phyloP scores from a whole-genome alignment of 768 basidiomycete species.

The Strobilomyces confusus region DNA sequence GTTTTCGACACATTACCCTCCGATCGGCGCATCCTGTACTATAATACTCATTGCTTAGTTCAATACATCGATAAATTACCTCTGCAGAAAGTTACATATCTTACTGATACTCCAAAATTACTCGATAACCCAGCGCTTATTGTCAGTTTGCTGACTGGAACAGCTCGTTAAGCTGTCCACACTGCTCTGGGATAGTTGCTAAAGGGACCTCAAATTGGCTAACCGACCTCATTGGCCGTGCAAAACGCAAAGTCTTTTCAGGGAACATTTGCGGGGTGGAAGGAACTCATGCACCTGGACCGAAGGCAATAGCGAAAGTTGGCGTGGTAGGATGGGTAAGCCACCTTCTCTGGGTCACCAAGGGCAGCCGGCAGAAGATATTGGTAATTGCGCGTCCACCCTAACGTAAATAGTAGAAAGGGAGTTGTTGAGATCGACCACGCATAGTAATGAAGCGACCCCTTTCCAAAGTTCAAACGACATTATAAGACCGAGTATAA shows the following conservation, averaged over 20 bases:
- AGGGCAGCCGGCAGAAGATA: neutral
- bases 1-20: constrained; percentile 2
- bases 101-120: neutral
- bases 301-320: neutral
- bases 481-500: neutral
- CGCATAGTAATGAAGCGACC: neutral
- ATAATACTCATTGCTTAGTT: neutral
- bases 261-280: neutral
- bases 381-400: too few relatives aligned
- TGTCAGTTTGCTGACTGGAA: neutral
- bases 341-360: neutral
- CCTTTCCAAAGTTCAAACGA: neutral
- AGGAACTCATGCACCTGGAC: neutral
- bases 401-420: neutral
- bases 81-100: neutral
- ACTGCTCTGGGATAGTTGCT: neutral
- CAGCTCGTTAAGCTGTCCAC: neutral
- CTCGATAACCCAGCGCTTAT: constrained; percentile 31
- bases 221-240: neutral
- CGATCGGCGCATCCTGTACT: constrained; percentile 6
- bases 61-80: neutral
- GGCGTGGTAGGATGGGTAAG: neutral
- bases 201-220: neutral
- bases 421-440: neutral
- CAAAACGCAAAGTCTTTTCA: neutral